Evolutionary conservation across 768 basidiomycete species (phyloP), one percentile per base, ranked within the genome.

Genomic region (Phylloporus arenicola): DNA sequence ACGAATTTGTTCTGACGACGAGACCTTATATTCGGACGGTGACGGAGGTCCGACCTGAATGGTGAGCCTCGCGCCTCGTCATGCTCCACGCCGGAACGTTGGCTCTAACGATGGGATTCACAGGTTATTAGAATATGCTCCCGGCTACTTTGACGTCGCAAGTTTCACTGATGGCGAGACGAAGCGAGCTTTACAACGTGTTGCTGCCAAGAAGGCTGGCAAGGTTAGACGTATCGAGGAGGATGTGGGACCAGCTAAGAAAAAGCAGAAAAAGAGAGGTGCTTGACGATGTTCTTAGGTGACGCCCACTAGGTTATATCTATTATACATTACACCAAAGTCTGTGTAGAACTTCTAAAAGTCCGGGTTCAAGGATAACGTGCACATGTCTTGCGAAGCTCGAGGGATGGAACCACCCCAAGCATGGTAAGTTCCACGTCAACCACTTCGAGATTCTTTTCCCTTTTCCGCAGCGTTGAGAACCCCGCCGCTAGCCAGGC

Each of bases 1-100:
- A 94, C 62, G 93, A 95, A 70, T 99, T 97, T 58, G 92, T 97
- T 10, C 70, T 97, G 57, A 98, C 94, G 7, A 89, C 90, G 6
- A 71, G 84, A 43, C 84, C 80, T 52, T 98, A 87, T 62, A 93
- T 99, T 62, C 83, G 96, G 25, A 95, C 90, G 0, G 91, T 95
- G 17, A 84, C 93, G 0, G 91, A 92, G 47, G 79, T 95, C 48
- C 75, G 79, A 62, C 78, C 86, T 3, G 92, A 95, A 61, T 98
- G 96, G 92, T 90, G 63, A 39, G 76, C 70, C 8, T 11, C 45
- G 34, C 10, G n/a, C 29, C 6, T 17, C 29, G 20, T 48, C 16
- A n/a, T 38, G 6, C 29, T 34, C 19, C 7, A 12, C 17, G 4
- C 16, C 24, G 13, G 40, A 25, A n/a, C 13, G 41, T 42, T 7